phyloP scores from a whole-genome alignment of 768 basidiomycete genomes.

The Russula griseocarnosa region DNA sequence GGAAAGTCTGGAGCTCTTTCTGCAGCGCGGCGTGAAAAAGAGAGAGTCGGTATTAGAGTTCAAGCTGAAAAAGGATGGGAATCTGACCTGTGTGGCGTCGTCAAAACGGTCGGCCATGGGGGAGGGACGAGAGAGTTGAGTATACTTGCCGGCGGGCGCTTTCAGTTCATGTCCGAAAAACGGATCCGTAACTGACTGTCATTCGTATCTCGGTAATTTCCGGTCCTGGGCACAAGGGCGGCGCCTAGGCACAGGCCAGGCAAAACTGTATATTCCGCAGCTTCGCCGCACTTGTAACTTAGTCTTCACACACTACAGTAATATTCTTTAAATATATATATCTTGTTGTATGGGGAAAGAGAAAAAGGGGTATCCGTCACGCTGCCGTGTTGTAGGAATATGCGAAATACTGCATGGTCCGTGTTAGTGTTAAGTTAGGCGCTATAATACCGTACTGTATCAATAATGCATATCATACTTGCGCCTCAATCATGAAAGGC shows the following conservation, averaged over 20 bases:
- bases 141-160: neutral
- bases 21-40: constrained; percentile 33
- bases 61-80: neutral
- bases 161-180: no score
- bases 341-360: no score
- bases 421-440: neutral
- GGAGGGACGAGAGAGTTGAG: neutral
- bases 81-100: constrained; percentile 65
- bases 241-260: no score
- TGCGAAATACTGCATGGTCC: neutral
- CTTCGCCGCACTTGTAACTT: no score
- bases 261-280: no score
- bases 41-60: constrained; percentile 1
- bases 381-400: no score
- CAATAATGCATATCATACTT: neutral
- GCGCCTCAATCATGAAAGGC: constrained; percentile 39
- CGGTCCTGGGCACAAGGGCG: neutral
- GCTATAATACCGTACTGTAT: neutral
- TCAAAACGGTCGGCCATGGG: constrained; percentile 63
- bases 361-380: no score
- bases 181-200: no score
- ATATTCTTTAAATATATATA: no score
- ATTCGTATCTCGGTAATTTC: constrained; percentile 1
- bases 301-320: no score
- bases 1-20: constrained; percentile 79